Base-by-base conservation (phyloP, 1,284 basidiomycete genomes). In the Athelia sp. region DNA sequence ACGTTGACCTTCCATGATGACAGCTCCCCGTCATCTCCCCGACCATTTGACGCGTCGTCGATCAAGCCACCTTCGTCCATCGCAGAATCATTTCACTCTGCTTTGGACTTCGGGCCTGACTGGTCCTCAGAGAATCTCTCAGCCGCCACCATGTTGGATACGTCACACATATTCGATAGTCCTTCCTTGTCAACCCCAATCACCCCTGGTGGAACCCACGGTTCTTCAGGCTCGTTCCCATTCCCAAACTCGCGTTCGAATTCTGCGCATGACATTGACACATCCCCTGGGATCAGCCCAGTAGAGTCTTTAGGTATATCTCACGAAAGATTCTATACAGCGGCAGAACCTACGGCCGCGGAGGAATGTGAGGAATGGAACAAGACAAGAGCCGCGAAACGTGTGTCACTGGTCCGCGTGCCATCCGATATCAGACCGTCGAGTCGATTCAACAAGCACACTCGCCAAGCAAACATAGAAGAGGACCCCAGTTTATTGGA, bases 281-380 rank as follows among this genome's bases (percentile, higher is more conserved):
- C 43, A 22, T 44, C 21, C 10, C 23, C 43, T 22, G n/a, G 19
- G 23, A 44, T 40, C 43, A 22, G 18, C 43, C 43, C 15, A 22
- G 23, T n/a, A 4, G 17, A 44, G 14, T 10, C 24, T 44, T 10
- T 9, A 9, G 23, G 21, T n/a, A 9, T n/a, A 23, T 10, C 4
- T n/a, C 76, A 77, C 52, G 76, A 82, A 56, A 72, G 68, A 47
- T 73, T 72, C 56, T 70, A 67, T 52, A 72, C 72, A 11, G 70
- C 68, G 32, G 62, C 61, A 6, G 76, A 80, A 57, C 4, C n/a
- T 9, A 21, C 15, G 40, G 60, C 64, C 17, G 75, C 79, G 50
- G 85, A 88, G 61, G 73, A 81, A 64, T 88, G 90, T 17, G 90
- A 92, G 64, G 82, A 87, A 52, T 93, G 90, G 90, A 74, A 88